Conservation (phyloP, 176 grass and related monocot genomes). For the Zoysia japonica region DNA sequence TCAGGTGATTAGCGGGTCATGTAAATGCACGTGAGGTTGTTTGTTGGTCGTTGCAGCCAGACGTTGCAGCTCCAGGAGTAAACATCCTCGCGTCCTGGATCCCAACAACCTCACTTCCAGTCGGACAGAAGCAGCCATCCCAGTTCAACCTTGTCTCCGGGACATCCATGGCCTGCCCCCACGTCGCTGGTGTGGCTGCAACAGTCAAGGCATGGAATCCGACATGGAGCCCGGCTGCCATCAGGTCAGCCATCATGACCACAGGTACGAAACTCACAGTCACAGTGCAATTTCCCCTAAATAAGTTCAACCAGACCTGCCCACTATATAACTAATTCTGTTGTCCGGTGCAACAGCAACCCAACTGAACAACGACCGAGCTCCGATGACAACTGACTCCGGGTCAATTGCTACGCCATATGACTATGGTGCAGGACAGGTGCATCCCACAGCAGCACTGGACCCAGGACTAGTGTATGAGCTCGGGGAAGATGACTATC, state of each 20-base stretch:
- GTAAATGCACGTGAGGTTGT: neutral
- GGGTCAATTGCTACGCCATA: conserved; percentile 64
- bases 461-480: conserved; percentile 85
- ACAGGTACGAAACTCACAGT: conserved; percentile 39
- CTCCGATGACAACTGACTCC: conserved; percentile 45
- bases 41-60: conserved; percentile 44
- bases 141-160: conserved; percentile 82
- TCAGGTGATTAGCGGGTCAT: neutral
- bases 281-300: neutral
- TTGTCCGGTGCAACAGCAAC: conserved; percentile 41
- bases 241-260: conserved; percentile 85
- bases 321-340: neutral
- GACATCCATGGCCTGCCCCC: conserved; percentile 93
- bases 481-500: conserved; percentile 51
- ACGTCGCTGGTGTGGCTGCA: conserved; percentile 67
- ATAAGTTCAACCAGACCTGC: neutral
- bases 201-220: conserved; percentile 82
- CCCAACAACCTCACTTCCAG: conserved; percentile 46
- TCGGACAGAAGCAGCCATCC: conserved; percentile 65
- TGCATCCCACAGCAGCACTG: conserved; percentile 60
- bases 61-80: conserved; percentile 75
- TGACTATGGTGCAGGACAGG: conserved; percentile 73
- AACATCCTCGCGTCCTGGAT: conserved; percentile 95
- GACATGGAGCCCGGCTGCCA: conserved; percentile 73
- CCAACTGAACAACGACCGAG: conserved; percentile 53